Evolutionary conservation across 768 basidiomycete species (phyloP), one percentile per base, ranked within the genome.

Genomic region (Russula virescens): DNA sequence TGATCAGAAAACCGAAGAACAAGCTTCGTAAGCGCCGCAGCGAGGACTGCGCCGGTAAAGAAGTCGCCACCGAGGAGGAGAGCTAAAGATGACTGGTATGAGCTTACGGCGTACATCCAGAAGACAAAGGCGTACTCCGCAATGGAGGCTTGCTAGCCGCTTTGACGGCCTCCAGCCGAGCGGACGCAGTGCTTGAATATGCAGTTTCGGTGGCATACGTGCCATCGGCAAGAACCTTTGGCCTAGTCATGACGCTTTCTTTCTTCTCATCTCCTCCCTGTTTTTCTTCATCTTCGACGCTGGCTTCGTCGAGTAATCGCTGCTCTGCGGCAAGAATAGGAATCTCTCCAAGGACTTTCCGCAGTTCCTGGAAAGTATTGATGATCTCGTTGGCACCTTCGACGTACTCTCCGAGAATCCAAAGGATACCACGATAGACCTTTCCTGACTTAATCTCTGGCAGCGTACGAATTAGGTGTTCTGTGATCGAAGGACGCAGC

Each of bases 331-430:
- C 93, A 50, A 98, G 76, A 58, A 99, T 98, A 6, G 97, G 97
- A n/a, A 99, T 89, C 77, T 99, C 97, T 16, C 97, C 96, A 40
- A 99, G 75, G 16, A 92, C 87, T 71, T 87, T 86, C 59, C 94
- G 80, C 48, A 98, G 79, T 73, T 92, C 90, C 51, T 78, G 77
- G 81, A 97, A 85, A 2, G 86, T 81, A 49, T 74, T 79, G 62
- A 85, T 80, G 64, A 98, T 91, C 62, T 91, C 91, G 58, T 74
- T 61, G 53, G 81, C 75, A 5, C 78, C 75, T 65, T 87, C 84
- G 43, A 91, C 87, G 69, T 98, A 99, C 76, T 98, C 96, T 65
- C 97, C 96, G n/a, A 98, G 80, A 66, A 98, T 97, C 96, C 97
- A 98, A 52, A 98, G 81, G 19, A 98, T 83, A 8, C 96, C 97